Evolutionary conservation across 345 rosid species (phyloP).

Genomic region (Gynandropsis gynandra): DNA sequence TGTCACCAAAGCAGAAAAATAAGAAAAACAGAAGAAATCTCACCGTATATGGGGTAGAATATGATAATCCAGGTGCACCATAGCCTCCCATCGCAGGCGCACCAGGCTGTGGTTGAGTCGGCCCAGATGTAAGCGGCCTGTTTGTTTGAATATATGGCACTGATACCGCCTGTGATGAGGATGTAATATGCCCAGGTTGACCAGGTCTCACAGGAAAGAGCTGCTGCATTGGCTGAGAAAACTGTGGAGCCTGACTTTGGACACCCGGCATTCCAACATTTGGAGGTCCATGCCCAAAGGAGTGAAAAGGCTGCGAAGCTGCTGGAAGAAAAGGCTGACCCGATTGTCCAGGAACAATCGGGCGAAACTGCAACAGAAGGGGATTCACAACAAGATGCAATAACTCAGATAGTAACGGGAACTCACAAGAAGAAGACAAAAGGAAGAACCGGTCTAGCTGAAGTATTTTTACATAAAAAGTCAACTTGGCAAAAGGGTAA

Average conservation of each 20-base stretch:
- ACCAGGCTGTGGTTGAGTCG: constrained; percentile 46
- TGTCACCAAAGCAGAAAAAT: constrained; percentile 7
- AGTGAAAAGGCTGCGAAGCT: constrained; percentile 67
- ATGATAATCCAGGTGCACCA: constrained; percentile 49
- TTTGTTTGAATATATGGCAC: constrained; percentile 51
- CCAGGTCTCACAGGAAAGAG: constrained; percentile 54
- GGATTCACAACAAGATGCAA: constrained; percentile 13
- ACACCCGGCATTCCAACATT: constrained; percentile 43
- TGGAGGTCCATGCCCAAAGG: constrained; percentile 58
- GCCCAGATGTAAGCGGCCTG: constrained; percentile 48
- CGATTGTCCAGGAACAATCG: constrained; percentile 50
- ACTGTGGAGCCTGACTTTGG: constrained; percentile 56
- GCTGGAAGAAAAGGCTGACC: constrained; percentile 56
- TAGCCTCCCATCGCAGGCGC: constrained; percentile 36
- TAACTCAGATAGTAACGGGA: not conserved
- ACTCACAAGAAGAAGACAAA: constrained; percentile 23
- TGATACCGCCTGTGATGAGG: constrained; percentile 52
- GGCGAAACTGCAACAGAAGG: constrained; percentile 53
- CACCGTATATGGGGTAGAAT: constrained; percentile 52
- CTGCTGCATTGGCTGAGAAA: constrained; percentile 66
- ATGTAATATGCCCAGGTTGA: constrained; percentile 56
- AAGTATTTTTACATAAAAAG: not conserved
- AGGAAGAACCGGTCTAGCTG: constrained; percentile 9
- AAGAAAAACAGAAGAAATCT: constrained; percentile 23
- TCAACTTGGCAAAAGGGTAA: too few relatives aligned